Evolutionary conservation across 306 rosid species (phyloP), one percentile per base, ranked within the genome.

Genomic region (Sicyos baderoa): DNA sequence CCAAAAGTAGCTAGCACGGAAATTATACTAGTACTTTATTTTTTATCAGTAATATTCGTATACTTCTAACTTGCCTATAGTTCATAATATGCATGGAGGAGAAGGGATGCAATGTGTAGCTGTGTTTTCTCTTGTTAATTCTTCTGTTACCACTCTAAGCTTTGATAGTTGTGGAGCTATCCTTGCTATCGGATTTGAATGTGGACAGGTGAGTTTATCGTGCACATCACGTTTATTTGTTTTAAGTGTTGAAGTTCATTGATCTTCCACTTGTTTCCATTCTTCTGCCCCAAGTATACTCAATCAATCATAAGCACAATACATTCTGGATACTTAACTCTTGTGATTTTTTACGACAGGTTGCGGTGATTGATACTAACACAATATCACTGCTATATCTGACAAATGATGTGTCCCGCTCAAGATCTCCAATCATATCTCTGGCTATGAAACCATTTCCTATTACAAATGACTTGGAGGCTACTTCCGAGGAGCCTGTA

Each of bases 171-270:
- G 49, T 73, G 95, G 96, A 79, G 77, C 75, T 62, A 77, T 76
- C 78, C 92, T 91, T 73, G 78, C 78, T 15, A 84, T 89, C 52
- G 95, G 95, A 69, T 89, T 84, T 84, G 89, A 87, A 72, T 59
- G 85, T 79, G 97, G 97, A 69, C 83, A 69, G 89, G 97, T 91
- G 75, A 79, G 82, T 35, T 42, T 81, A 64, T 75, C 59, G 49
- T 40, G 57, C 61, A 52, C 54, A 29, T 63, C 60, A 54, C 35
- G 68, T 53, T 68, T 57, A 21, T 65, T 71, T 56, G 29, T 59
- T 61, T 61, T 19, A 10, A 22, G 37, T 62, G 58, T 29, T 40
- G 22, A 22, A 66, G 11, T 44, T 66, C 14, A 16, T 65, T 65
- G 51, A 65, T 22, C 54, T 12, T 21, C 17, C 16, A 44, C 22